These are phyloP conservation scores for Didymella exigua DNA, from an alignment of 2,329 filamentous ascomycete genomes.

Conservation along the genomic window DNA sequence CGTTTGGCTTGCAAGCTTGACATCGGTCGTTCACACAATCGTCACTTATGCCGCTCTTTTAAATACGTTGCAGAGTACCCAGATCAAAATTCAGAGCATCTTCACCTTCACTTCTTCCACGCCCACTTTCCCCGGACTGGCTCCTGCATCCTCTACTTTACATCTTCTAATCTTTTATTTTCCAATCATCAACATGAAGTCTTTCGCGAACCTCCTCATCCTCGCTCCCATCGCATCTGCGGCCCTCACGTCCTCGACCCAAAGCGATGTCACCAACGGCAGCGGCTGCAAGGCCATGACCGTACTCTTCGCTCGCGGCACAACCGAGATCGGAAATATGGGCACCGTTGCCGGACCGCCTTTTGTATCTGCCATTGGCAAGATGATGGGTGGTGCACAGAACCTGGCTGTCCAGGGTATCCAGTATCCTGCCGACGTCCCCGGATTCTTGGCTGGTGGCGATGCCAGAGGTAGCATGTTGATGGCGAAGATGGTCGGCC, in stretches of 20 bases:
- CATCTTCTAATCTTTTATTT: conserved; percentile 1
- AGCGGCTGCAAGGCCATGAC: conserved; percentile 55
- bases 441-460: conserved; percentile 56
- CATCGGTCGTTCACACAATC: conserved; percentile 2
- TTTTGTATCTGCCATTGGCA: conserved; percentile 55
- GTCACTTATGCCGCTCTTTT: not conserved
- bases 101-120: not conserved
- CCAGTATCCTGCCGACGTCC: conserved; percentile 55
- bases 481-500: conserved; percentile 52
- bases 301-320: conserved; percentile 63
- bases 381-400: conserved; percentile 47
- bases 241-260: conserved; percentile 28
- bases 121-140: not conserved
- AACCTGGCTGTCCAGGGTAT: conserved; percentile 61
- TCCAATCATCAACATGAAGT: conserved; percentile 18
- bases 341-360: conserved; percentile 58
- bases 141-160: not conserved
- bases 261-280: conserved; percentile 38
- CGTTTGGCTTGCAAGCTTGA: not conserved
- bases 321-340: conserved; percentile 60
- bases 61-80: not conserved
- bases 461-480: conserved; percentile 51
- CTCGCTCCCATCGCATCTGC: conserved; percentile 20
- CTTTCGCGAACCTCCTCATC: conserved; percentile 18
- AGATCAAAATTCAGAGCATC: not conserved